These are phyloP conservation scores for Trichoderma sp. DNA, from an alignment of 2,329 filamentous ascomycete species.

Conservation along the genomic window DNA sequence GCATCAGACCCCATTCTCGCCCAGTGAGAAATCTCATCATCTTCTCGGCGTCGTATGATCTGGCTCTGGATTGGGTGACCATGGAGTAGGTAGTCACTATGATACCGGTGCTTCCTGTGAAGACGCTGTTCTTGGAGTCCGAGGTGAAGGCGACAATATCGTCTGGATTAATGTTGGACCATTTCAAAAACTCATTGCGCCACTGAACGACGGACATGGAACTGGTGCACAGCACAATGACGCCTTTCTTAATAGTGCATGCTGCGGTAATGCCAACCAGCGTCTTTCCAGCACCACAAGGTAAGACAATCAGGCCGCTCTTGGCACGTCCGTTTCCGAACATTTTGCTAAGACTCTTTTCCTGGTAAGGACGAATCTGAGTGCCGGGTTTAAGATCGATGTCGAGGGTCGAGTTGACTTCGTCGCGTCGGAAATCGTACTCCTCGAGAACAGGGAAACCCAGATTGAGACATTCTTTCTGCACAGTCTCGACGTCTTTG, in stretches of 20 bases:
- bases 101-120: slow-evolving; percentile 88
- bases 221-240: slow-evolving; percentile 93
- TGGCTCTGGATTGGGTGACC: slow-evolving; percentile 88
- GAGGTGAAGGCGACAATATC: slow-evolving; percentile 96
- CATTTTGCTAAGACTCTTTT: slow-evolving; percentile 98
- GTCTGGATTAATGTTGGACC: slow-evolving; percentile 92
- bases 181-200: slow-evolving; percentile 95
- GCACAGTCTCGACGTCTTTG: slow-evolving; percentile 79
- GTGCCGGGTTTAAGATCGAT: slow-evolving; percentile 90
- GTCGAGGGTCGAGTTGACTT: slow-evolving; percentile 84
- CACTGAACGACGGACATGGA: slow-evolving; percentile 98
- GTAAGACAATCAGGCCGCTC: slow-evolving; percentile 95
- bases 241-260: slow-evolving; percentile 95
- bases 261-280: slow-evolving; percentile 97
- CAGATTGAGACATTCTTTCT: slow-evolving; percentile 85
- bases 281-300: slow-evolving; percentile 96
- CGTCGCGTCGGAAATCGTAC: slow-evolving; percentile 94
- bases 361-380: slow-evolving; percentile 92
- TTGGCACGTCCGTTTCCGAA: slow-evolving; percentile 97
- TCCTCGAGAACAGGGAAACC: slow-evolving; percentile 90
- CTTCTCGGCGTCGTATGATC: slow-evolving; percentile 91
- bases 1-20: slow-evolving; percentile 96
- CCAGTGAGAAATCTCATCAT: slow-evolving; percentile 94
- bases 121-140: slow-evolving; percentile 78
- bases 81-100: slow-evolving; percentile 98